These are phyloP conservation scores for Leccinellum albellum DNA, from an alignment of 768 basidiomycete species.

Conservation along the genomic window DNA sequence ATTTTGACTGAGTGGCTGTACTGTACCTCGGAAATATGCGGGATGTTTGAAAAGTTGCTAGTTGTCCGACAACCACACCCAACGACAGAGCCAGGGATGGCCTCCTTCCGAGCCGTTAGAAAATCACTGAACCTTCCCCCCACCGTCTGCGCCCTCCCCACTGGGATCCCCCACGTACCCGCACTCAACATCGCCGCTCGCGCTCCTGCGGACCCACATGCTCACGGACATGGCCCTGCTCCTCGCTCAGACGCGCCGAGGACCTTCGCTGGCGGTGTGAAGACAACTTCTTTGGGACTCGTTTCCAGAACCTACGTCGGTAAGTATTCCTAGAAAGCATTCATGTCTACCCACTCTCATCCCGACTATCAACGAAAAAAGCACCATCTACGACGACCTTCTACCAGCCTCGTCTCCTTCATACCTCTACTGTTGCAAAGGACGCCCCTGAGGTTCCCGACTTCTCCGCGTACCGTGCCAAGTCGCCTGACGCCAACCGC, in stretches of 20 bases:
- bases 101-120: conserved; percentile 70
- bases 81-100: too few relatives aligned
- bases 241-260: conserved; percentile 62
- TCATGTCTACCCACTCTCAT: conserved; percentile 13
- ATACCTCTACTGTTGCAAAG: conserved; percentile 64
- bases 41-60: too few relatives aligned
- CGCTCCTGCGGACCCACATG: conserved; percentile 56
- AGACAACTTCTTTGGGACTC: conserved; percentile 49
- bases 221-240: conserved; percentile 51
- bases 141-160: conserved; percentile 76
- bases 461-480: conserved; percentile 81
- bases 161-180: conserved; percentile 78
- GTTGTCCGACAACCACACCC: too few relatives aligned
- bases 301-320: conserved; percentile 63
- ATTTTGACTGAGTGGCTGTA: conserved; percentile 22
- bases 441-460: conserved; percentile 85
- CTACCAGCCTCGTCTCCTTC: conserved; percentile 65
- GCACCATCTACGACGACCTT: conserved; percentile 52
- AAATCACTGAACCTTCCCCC: conserved; percentile 83
- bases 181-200: conserved; percentile 70
- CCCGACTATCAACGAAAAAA: conserved; percentile 1
- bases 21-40: conserved; percentile 42
- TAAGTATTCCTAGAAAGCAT: conserved; percentile 33
- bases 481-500: too few relatives aligned
- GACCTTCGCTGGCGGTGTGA: conserved; percentile 55